Conservation (phyloP, 176 grass and related monocot genomes). For the Stipa capillata region DNA sequence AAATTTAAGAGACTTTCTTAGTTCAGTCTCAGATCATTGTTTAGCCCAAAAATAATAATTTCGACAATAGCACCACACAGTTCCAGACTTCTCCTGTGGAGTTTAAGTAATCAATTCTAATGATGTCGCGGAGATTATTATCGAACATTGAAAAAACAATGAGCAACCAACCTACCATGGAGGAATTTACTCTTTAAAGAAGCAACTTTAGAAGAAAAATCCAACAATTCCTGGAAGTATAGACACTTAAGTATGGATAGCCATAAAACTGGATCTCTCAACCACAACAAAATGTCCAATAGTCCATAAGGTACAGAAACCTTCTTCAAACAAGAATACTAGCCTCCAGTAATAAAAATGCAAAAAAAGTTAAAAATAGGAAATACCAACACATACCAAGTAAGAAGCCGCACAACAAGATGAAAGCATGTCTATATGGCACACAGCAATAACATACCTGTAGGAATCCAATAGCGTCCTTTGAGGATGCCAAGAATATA, state of each 20-base stretch:
- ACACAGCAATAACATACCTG: constrained; percentile 48
- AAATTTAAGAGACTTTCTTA: not conserved
- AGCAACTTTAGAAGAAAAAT: not conserved
- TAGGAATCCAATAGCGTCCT: constrained; percentile 57
- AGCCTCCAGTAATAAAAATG: not conserved
- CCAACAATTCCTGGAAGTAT: not conserved
- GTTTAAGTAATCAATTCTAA: not conserved
- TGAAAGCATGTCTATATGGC: not conserved
- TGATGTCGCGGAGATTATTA: not conserved
- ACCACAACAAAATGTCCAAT: not conserved
- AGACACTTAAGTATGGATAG: not conserved
- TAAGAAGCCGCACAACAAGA: not conserved
- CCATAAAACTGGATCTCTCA: not conserved
- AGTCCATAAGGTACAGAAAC: not conserved
- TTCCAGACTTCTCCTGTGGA: not conserved
- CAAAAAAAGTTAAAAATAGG: not conserved
- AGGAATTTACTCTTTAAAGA: not conserved
- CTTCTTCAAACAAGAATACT: not conserved
- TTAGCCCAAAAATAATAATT: not conserved
- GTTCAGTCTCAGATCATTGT: not conserved
- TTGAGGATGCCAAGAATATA: constrained; percentile 68
- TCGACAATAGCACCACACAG: not conserved
- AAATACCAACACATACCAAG: not conserved
- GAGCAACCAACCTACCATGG: not conserved
- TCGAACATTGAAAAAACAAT: not conserved